phyloP scores from a whole-genome alignment of 805 yeast species.

The Candida nanaspora region DNA sequence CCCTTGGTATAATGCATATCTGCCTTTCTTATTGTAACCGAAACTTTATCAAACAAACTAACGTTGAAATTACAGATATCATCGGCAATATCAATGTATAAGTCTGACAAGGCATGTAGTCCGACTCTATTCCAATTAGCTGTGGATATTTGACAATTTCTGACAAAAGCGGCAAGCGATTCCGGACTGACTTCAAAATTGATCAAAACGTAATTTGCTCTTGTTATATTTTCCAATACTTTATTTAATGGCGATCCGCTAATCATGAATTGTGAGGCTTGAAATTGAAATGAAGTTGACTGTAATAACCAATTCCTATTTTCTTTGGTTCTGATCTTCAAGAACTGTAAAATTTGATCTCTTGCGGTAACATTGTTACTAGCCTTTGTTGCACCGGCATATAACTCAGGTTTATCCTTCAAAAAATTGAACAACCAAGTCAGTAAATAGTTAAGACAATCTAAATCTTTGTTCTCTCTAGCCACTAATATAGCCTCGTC shows the following conservation, averaged over 20 bases:
- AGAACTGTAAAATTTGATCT: conserved; percentile 59
- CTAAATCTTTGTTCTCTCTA: conserved; percentile 71
- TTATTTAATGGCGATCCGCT: conserved; percentile 40
- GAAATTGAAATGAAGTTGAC: conserved; percentile 61
- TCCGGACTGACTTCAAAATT: conserved; percentile 33
- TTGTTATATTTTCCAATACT: conserved; percentile 49
- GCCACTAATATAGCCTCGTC: conserved; percentile 87
- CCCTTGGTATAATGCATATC: conserved; percentile 31
- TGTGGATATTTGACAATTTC: conserved; percentile 37
- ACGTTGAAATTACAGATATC: conserved; percentile 28
- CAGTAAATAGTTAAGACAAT: conserved; percentile 63
- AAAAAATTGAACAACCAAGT: conserved; percentile 71
- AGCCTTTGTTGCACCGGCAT: conserved; percentile 25
- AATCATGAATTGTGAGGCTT: conserved; percentile 46
- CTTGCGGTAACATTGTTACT: conserved; percentile 34
- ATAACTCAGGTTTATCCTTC: conserved; percentile 55
- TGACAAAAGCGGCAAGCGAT: conserved; percentile 31
- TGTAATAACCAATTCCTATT: conserved; percentile 38
- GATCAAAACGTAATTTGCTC: conserved; percentile 48
- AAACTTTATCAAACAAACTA: conserved; percentile 32
- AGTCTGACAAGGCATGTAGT: conserved; percentile 34
- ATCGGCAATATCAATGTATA: conserved; percentile 42
- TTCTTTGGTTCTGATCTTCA: conserved; percentile 46
- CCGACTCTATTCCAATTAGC: conserved; percentile 50
- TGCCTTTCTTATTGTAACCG: conserved; percentile 33